phyloP scores from a whole-genome alignment of 139 green algal species.

The Ulvella scutata region DNA sequence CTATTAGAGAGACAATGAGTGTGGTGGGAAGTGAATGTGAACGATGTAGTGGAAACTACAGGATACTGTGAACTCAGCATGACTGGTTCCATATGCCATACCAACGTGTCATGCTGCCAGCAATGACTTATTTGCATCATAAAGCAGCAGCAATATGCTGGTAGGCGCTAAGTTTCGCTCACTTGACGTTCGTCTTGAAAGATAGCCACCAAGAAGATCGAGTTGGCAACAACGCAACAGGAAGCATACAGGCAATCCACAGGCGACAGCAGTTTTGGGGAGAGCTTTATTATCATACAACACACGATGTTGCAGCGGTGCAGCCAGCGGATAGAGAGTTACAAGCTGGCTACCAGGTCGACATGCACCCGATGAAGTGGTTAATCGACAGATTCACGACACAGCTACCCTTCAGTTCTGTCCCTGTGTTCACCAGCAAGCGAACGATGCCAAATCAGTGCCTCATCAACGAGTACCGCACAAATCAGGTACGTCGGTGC shows the following conservation, averaged over 20 bases:
- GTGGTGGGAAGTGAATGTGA: too few relatives aligned
- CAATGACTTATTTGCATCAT: too few relatives aligned
- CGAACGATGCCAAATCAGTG: background rate
- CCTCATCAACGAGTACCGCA: background rate
- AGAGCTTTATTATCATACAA: background rate
- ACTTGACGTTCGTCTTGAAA: too few relatives aligned
- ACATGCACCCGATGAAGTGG: background rate
- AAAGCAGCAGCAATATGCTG: too few relatives aligned
- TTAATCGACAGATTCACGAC: background rate
- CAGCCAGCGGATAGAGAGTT: background rate
- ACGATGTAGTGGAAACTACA: too few relatives aligned
- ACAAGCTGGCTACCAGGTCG: background rate
- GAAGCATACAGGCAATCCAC: background rate
- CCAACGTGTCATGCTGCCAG: too few relatives aligned
- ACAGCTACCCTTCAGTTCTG: background rate
- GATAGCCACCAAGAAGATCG: too few relatives aligned
- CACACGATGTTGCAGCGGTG: background rate
- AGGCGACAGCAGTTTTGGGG: background rate
- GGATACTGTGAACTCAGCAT: too few relatives aligned
- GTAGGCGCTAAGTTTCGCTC: too few relatives aligned
- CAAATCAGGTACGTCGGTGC: conserved; percentile 1
- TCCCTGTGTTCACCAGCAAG: background rate
- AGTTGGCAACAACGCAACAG: too few relatives aligned
- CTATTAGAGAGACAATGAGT: too few relatives aligned
- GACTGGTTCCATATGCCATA: too few relatives aligned